Conservation (phyloP, 2,329 filamentous ascomycete species). For the Ustulina deusta region DNA sequence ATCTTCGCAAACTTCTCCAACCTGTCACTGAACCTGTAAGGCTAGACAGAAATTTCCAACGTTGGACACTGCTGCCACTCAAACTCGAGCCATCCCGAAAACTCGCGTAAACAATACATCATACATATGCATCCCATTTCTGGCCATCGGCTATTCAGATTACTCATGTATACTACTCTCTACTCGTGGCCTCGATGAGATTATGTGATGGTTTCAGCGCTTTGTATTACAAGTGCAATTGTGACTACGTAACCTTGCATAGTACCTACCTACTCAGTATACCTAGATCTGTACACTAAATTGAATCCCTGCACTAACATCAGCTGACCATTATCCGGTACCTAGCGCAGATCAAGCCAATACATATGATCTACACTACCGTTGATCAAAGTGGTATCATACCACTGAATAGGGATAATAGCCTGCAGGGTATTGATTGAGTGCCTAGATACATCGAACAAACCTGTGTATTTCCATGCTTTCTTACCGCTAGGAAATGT, state of each 20-base stretch:
- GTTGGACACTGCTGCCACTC: background rate
- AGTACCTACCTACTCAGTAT: background rate
- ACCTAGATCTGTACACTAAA: slow-evolving; percentile 9
- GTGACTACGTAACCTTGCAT: too few relatives aligned
- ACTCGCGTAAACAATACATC: background rate
- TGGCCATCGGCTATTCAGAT: background rate
- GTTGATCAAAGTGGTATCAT: background rate
- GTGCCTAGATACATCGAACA: background rate
- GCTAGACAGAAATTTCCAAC: background rate
- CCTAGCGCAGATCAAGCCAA: slow-evolving; percentile 4
- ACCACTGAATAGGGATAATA: background rate
- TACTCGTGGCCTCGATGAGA: background rate
- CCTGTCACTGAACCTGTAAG: background rate
- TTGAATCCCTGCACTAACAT: background rate
- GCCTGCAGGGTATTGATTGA: background rate
- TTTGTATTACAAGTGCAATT: background rate
- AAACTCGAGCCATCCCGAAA: background rate
- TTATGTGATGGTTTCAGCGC: background rate
- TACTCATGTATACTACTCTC: background rate
- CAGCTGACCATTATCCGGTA: background rate
- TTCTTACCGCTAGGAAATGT: background rate
- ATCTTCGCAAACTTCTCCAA: background rate
- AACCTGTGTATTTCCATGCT: background rate
- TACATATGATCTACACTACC: slow-evolving; percentile 8
- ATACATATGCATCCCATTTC: background rate